phyloP scores from a whole-genome alignment of 306 rosid species.

The Amphicarpaea edgeworthii region DNA sequence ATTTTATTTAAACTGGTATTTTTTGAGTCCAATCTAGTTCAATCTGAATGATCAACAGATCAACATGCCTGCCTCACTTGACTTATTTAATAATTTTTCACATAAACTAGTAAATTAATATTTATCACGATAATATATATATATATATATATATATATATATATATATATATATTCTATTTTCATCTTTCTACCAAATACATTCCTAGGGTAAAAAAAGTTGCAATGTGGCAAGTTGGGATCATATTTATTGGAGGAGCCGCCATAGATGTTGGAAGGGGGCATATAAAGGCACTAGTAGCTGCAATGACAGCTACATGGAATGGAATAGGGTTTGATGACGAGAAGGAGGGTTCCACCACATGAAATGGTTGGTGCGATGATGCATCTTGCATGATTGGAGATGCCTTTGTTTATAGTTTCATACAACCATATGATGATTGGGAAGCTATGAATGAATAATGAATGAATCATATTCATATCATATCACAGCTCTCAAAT shows the following conservation, averaged over 20 bases:
- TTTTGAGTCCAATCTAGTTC: too few relatives aligned
- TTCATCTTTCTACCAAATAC: too few relatives aligned
- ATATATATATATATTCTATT: too few relatives aligned
- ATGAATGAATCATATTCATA: too few relatives aligned
- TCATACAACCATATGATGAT: slow-evolving; percentile 43
- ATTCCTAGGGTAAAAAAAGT: slow-evolving; percentile 25
- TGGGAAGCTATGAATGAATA: slow-evolving; percentile 19
- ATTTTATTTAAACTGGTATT: too few relatives aligned
- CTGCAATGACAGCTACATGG: slow-evolving; percentile 42
- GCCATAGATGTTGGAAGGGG: slow-evolving; percentile 10
- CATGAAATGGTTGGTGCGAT: slow-evolving; percentile 34
- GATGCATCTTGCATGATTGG: slow-evolving; percentile 39
- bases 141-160: too few relatives aligned
- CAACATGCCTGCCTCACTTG: too few relatives aligned
- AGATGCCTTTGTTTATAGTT: slow-evolving; percentile 12
- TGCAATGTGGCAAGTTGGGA: slow-evolving; percentile 12
- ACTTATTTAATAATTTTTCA: too few relatives aligned
- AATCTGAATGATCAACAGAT: too few relatives aligned
- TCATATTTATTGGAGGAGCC: slow-evolving; percentile 35
- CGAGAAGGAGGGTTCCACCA: slow-evolving; percentile 43
- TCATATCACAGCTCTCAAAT: slow-evolving; percentile 10
- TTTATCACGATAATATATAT: too few relatives aligned
- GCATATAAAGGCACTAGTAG: neutral
- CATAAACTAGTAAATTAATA: too few relatives aligned
- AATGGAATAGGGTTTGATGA: slow-evolving; percentile 3